Evolutionary conservation across 2,329 filamentous ascomycete species (phyloP), one percentile per base, ranked within the genome.

Genomic region (Apiospora koreana): DNA sequence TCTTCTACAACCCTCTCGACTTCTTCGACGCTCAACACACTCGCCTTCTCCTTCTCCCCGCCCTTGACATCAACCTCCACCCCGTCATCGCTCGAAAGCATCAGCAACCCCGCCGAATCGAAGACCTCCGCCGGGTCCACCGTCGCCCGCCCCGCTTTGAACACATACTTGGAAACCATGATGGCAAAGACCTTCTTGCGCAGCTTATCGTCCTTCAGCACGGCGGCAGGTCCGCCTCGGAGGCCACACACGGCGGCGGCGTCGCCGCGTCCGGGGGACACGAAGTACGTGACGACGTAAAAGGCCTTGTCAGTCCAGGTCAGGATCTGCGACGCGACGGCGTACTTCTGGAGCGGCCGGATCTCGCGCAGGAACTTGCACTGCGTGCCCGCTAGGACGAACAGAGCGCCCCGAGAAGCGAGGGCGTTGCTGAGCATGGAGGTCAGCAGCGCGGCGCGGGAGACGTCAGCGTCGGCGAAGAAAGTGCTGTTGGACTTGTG

Each of bases 401-500:
- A 46, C 0, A 38, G 21, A 18, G 43, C 31, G 3, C 43, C 28
- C 8, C 18, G 6, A 1, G 28, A 16, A 16, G 46, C 41, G 25
- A 45, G 66, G 8, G 46, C 46, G 31, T 12, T 31, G 35, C 45
- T 62, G 31, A 70, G 65, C 16, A 54, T n/a, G 1, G n/a, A 50
- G 2, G 65, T 54, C 41, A 70, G 48, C 6, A 70, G 65, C 46
- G n/a, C 48, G 45, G 48, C 65, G 65, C 69, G 65, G 23, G 35
- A 54, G 46, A 46, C n/a, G 69, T 66, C 64, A 23, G 42, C 38
- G 38, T 66, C 64, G 64, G 64, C 38, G 65, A 70, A 50, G 65
- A 68, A 70, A 25, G 69, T 70, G 65, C 65, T 68, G 69, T 70
- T 70, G 69, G 69, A 70, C 38, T 70, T 70, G 69, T 70, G 69